Base-by-base conservation (phyloP, 345 rosid genomes). In the Erodium maritimum region DNA sequence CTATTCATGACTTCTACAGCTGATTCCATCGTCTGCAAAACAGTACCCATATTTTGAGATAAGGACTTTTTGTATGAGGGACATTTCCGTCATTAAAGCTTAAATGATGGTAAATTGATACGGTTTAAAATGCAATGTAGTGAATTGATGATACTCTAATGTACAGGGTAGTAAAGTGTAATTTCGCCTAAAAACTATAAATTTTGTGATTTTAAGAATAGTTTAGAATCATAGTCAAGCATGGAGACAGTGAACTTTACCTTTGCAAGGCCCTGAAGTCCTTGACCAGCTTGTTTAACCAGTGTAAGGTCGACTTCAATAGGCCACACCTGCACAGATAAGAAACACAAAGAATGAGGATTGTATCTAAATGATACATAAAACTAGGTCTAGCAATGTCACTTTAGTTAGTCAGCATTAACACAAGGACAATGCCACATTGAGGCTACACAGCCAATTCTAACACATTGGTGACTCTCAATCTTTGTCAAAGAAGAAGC, bases 221-320 rank as follows among this genome's bases (percentile, higher is more conserved):
- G 48, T 10, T 10, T 10, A 42, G 12, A 42, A 42, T 0, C 16
- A 42, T 10, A 42, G 17, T 10, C 14, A 42, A 42, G 17, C 14
- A 10, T 42, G 14, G 12, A 42, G 17, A 42, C 17, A 42, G 2
- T 10, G 50, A 24, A 9, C 11, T 51, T 7, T 16, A 91, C 96
- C 98, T 84, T 86, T 55, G 95, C 96, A 25, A 91, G 84, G 64
- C 63, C 34, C 79, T 88, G 78, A 55, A 91, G 79, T 68, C 86
- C 93, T 71, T 75, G 77, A 48, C 84, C 90, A 45, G 84, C 82
- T 5, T 93, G 98, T 67, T 91, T 90, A 72, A 88, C 50, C 64
- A 86, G 88, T 71, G 79, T 84, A 54, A 86, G 73, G 72, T 88
- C 73, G 63, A 88, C 81, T 17, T 86, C 84, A 69, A 88, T 65